phyloP scores from a whole-genome alignment of 108 stramenopile genomes.

The Pseudonitzschia pungens region DNA sequence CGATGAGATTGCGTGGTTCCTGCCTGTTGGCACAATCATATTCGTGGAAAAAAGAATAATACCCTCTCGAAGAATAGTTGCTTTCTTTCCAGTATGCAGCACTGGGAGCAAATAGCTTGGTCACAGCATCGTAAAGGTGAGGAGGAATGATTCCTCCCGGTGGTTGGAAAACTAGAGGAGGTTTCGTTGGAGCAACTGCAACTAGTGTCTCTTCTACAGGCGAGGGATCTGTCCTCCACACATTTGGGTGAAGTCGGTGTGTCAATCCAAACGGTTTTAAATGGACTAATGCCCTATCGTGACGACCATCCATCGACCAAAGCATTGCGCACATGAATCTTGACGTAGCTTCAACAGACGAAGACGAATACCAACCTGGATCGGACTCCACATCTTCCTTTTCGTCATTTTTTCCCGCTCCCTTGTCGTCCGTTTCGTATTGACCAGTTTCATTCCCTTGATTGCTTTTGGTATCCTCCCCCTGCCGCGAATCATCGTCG shows the following conservation, averaged over 20 bases:
- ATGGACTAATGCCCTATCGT: conserved; percentile 57
- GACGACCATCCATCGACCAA: conserved; percentile 51
- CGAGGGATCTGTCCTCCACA: conserved; percentile 49
- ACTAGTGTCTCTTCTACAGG: not conserved
- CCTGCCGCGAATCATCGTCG: conserved; percentile 25
- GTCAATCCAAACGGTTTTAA: conserved; percentile 64
- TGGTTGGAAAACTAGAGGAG: conserved; percentile 31
- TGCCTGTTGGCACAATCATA: conserved; percentile 28
- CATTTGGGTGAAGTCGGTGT: conserved; percentile 84
- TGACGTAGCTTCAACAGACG: conserved; percentile 70
- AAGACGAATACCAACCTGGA: conserved; percentile 48
- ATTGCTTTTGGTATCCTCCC: conserved; percentile 34
- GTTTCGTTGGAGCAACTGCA: not conserved
- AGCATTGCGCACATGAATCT: conserved; percentile 84
- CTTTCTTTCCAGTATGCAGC: conserved; percentile 78
- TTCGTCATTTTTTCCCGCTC: conserved; percentile 18
- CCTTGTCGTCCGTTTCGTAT: conserved; percentile 18
- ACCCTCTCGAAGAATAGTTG: conserved; percentile 68
- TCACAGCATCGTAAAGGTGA: conserved; percentile 53
- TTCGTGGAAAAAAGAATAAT: conserved; percentile 78
- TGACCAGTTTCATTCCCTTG: not conserved
- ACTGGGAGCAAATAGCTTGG: conserved; percentile 61
- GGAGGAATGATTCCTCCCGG: conserved; percentile 49
- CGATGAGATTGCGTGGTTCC: conserved; percentile 53
- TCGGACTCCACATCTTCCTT: conserved; percentile 16